phyloP scores from a whole-genome alignment of 2,329 filamentous ascomycete genomes.

The Harringtonia aguacate region DNA sequence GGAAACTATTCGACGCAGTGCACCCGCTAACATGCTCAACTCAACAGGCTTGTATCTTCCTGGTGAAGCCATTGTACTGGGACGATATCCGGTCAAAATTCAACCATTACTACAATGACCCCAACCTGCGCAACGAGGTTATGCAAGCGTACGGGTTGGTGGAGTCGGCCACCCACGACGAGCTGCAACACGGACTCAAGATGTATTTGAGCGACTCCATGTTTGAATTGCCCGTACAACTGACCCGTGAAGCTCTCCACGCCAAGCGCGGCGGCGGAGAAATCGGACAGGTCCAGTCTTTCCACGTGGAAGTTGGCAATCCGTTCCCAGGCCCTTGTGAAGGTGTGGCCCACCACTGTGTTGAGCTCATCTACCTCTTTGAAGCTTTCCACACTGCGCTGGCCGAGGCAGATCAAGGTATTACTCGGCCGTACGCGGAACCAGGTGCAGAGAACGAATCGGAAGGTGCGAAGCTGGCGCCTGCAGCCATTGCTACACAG shows the following conservation, averaged over 20 bases:
- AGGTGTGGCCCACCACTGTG: slow-evolving; percentile 5
- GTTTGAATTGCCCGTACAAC: neutral
- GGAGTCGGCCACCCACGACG: neutral
- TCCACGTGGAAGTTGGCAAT: slow-evolving; percentile 4
- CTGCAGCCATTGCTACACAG: no score
- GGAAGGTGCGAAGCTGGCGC: no score
- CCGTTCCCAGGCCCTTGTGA: slow-evolving; percentile 2
- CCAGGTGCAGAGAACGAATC: no score
- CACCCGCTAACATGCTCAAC: neutral
- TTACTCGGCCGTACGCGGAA: slow-evolving; percentile 5
- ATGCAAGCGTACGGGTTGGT: neutral
- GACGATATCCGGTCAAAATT: neutral
- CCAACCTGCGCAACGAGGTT: neutral
- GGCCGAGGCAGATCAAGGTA: slow-evolving; percentile 11
- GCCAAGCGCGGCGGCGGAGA: neutral
- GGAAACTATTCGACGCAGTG: neutral
- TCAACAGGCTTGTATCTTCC: neutral
- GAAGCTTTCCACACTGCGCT: slow-evolving; percentile 1
- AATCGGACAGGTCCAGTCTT: slow-evolving; percentile 2
- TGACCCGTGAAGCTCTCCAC: neutral
- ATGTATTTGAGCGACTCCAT: slow-evolving; percentile 1
- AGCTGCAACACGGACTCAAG: neutral
- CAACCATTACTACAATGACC: neutral
- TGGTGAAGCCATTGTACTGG: neutral
- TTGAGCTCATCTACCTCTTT: slow-evolving; percentile 7